These are phyloP conservation scores for Lactarius vividus DNA, from an alignment of 768 basidiomycete genomes.

Conservation along the genomic window DNA sequence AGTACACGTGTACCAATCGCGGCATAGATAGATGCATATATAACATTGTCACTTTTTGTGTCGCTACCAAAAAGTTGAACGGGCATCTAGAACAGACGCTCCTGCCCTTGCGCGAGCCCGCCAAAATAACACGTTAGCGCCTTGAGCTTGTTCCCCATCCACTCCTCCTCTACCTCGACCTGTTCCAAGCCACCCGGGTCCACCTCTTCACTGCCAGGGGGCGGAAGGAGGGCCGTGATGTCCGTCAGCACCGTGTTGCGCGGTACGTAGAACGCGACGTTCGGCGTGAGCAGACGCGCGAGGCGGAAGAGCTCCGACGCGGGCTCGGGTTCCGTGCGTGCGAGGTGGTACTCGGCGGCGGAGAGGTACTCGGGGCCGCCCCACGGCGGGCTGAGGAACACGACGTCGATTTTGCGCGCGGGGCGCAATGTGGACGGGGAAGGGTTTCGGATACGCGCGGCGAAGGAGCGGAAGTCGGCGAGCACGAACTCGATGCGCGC, in stretches of 20 bases:
- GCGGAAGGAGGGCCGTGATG: conserved; percentile 50
- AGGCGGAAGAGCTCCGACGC: conserved; percentile 81
- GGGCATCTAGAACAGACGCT: conserved; percentile 47
- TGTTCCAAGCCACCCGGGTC: conserved; percentile 41
- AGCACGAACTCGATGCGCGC: conserved; percentile 94
- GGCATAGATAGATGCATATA: background rate
- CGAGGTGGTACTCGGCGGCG: conserved; percentile 61
- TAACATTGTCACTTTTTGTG: background rate
- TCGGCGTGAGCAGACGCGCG: conserved; percentile 65
- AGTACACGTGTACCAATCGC: background rate
- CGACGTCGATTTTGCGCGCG: conserved; percentile 69
- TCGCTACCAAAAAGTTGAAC: background rate
- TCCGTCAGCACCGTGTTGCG: conserved; percentile 76
- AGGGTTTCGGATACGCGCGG: conserved; percentile 40
- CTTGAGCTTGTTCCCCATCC: conserved; percentile 92
- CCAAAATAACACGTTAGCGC: conserved; percentile 95
- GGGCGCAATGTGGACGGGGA: no score
- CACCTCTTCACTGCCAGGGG: background rate
- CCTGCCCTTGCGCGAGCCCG: conserved; percentile 70
- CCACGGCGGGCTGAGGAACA: conserved; percentile 96
- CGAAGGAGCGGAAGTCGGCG: conserved; percentile 81
- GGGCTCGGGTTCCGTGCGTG: conserved; percentile 72
- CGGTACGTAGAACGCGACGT: conserved; percentile 89
- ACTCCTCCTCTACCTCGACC: conserved; percentile 93
- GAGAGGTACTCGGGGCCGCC: conserved; percentile 77